Base-by-base conservation (phyloP, 2,329 filamentous ascomycete species). In the Furcasterigmium sp. region DNA sequence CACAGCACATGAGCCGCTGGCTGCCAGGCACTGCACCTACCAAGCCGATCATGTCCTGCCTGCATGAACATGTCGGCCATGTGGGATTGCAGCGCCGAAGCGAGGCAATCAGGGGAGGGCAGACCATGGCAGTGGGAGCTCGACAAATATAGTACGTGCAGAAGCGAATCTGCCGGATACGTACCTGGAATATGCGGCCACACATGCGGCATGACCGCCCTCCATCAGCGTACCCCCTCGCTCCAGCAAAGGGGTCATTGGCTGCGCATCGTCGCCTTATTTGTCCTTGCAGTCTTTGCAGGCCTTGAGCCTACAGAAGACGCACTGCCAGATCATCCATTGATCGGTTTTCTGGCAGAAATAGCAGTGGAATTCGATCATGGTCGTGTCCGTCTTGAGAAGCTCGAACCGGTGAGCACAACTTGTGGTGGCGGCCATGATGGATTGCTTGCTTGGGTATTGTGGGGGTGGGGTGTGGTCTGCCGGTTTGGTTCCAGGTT, bases 241-340 rank as follows among this genome's bases (percentile, higher is more conserved):
- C n/a, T n/a, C n/a, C n/a, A n/a, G n/a, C n/a, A n/a, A n/a, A n/a
- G n/a, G n/a, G n/a, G n/a, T n/a, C n/a, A n/a, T n/a, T n/a, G n/a
- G n/a, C n/a, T n/a, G n/a, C n/a, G n/a, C n/a, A n/a, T n/a, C n/a
- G n/a, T n/a, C n/a, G n/a, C n/a, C n/a, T n/a, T n/a, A n/a, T n/a
- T n/a, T n/a, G n/a, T n/a, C n/a, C n/a, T n/a, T 26, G 23, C 23
- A 26, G 23, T 7, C 7, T 11, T 11, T 7, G 60, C 82, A 85
- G 23, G 76, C 72, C 62, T 84, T 80, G 40, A 83, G 64, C 59
- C 81, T 80, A 74, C 82, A 86, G 59, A 82, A 83, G 48, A 73
- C 69, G 65, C 82, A 86, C 60, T 85, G 79, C 51, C 76, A 85
- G 55, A 86, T 85, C 62, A 75, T 76, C 78, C 80, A 84, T n/a